A percentile compares a stretch with the other conserved stretches of the same genome.
These are phyloP conservation scores for Barnettozyma populi DNA, from an alignment of 805 yeast species.

Conservation along the genomic window DNA sequence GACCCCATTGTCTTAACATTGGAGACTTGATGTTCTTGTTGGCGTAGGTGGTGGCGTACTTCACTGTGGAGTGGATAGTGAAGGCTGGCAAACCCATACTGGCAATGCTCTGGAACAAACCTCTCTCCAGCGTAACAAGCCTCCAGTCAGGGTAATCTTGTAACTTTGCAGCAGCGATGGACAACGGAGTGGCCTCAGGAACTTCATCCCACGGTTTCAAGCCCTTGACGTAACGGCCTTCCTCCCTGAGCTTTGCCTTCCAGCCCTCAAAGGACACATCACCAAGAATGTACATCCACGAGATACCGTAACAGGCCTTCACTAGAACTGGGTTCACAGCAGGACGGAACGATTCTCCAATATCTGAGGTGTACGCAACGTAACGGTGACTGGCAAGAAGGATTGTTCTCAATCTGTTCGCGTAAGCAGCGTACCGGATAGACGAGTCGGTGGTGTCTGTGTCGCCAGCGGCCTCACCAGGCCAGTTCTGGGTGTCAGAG, in stretches of 20 bases:
- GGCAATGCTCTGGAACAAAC: constrained; percentile 76
- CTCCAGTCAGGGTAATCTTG: constrained; percentile 47
- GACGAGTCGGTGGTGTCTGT: constrained; percentile 40
- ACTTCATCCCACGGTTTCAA: constrained; percentile 61
- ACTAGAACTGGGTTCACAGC: constrained; percentile 70
- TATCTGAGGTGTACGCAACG: constrained; percentile 81
- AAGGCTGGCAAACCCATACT: constrained; percentile 86
- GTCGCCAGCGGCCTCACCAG: constrained; percentile 13
- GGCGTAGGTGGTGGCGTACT: constrained; percentile 59
- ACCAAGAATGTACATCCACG: constrained; percentile 71
- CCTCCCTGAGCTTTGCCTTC: constrained; percentile 60
- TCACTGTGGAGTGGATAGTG: constrained; percentile 73
- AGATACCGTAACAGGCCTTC: constrained; percentile 58
- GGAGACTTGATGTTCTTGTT: constrained; percentile 45
- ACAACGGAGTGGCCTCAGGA: constrained; percentile 31
- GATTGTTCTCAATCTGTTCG: constrained; percentile 67
- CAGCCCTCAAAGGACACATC: constrained; percentile 72
- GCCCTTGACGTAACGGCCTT: constrained; percentile 57
- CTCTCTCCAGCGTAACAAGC: constrained; percentile 59
- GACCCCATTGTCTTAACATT: constrained; percentile 57
- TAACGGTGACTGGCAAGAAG: constrained; percentile 70
- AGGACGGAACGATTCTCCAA: constrained; percentile 83
- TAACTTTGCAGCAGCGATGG: constrained; percentile 28
- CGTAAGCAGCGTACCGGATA: constrained; percentile 78
- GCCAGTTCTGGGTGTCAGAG: constrained; percentile 11